These are phyloP conservation scores for Plantago lanceolata DNA, from an alignment of 305 asterid genomes.

Conservation along the genomic window DNA sequence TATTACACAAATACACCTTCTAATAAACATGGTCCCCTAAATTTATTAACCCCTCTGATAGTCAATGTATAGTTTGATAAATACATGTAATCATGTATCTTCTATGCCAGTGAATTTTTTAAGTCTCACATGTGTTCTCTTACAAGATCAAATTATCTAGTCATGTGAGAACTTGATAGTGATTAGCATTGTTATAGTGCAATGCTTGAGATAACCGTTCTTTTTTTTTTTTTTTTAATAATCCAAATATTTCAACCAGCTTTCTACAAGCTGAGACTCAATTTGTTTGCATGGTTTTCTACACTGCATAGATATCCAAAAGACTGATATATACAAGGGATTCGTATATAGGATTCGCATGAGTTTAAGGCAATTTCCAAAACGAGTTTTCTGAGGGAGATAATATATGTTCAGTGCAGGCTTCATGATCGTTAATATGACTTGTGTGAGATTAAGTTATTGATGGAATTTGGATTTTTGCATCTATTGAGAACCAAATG, in stretches of 20 bases:
- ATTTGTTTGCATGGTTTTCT: background rate
- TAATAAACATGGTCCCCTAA: no score
- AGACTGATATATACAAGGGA: background rate
- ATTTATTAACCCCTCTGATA: no score
- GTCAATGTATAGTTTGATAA: no score
- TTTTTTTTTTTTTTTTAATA: background rate
- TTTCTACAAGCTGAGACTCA: background rate
- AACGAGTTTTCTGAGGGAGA: background rate
- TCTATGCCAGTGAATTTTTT: no score
- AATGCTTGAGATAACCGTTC: conserved; percentile 4
- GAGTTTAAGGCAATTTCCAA: background rate
- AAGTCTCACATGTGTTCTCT: background rate
- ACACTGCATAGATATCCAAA: background rate
- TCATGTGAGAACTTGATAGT: background rate
- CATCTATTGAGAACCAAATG: no score
- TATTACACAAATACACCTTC: no score
- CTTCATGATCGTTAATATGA: conserved; percentile 1
- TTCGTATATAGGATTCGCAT: background rate
- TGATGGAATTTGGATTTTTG: background rate
- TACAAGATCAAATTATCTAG: background rate
- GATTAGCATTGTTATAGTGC: background rate
- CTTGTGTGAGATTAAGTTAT: background rate
- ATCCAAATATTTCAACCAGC: conserved; percentile 4
- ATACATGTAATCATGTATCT: no score
- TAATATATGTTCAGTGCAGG: background rate